These are phyloP conservation scores for Pyricularia sp. DNA, from an alignment of 2,329 filamentous ascomycete species.

Conservation along the genomic window DNA sequence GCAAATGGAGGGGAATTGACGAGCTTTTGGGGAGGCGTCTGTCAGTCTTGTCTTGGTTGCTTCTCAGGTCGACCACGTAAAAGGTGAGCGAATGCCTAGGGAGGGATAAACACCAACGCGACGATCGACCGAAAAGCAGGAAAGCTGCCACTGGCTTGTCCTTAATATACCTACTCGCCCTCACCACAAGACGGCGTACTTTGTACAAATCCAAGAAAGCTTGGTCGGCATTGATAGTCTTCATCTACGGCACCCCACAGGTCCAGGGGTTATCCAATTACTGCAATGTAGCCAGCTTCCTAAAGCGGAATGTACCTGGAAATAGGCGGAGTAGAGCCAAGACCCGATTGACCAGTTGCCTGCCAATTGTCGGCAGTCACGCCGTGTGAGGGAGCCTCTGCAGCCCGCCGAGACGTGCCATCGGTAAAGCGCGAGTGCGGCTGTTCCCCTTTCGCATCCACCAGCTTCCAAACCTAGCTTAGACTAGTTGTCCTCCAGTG, in stretches of 20 bases:
- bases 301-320: not conserved
- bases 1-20: not conserved
- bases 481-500: not conserved
- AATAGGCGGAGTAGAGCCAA: not conserved
- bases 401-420: not conserved
- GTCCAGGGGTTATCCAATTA: not conserved
- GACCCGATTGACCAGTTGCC: not conserved
- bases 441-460: not conserved
- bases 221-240: not conserved
- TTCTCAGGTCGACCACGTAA: not conserved
- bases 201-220: not conserved
- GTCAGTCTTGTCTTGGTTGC: not conserved
- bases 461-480: not conserved
- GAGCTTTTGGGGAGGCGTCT: not conserved
- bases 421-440: not conserved
- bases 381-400: not conserved
- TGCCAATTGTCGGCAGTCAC: not conserved
- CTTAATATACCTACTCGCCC: not conserved
- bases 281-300: constrained; percentile 1
- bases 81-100: not conserved
- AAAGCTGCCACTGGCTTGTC: not conserved
- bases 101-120: not conserved
- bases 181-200: not conserved
- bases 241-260: not conserved
- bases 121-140: not conserved